phyloP scores from a whole-genome alignment of 139 green algal species.

The Desmodesmus armatus region DNA sequence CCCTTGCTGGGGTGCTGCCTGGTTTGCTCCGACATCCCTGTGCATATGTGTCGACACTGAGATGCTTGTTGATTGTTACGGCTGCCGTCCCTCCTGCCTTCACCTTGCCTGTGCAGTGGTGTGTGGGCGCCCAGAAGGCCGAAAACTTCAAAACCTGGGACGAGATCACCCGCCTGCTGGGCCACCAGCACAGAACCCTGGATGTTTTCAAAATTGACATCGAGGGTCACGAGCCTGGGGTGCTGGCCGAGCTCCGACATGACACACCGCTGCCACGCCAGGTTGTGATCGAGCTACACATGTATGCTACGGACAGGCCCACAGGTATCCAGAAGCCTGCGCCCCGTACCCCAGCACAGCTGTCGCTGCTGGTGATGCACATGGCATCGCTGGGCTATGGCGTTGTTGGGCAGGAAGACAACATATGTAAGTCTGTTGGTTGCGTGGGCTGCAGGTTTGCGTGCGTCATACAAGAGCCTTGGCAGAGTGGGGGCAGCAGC shows the following conservation, averaged over 20 bases:
- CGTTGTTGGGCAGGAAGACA: conserved; percentile 26
- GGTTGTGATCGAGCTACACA: background rate
- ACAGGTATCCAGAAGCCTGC: background rate
- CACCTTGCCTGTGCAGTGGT: too few species aligned
- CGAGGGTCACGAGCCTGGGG: conserved; percentile 25
- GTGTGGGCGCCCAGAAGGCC: background rate
- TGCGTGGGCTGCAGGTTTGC: background rate
- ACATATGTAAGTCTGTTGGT: conserved; percentile 10
- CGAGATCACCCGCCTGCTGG: conserved; percentile 5
- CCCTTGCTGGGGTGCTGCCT: too few species aligned
- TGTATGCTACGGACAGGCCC: background rate
- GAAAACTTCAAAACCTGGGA: conserved; percentile 17
- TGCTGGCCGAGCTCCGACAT: conserved; percentile 10
- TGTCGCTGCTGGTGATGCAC: conserved; percentile 26
- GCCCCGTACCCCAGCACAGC: conserved; percentile 10
- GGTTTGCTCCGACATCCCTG: too few species aligned
- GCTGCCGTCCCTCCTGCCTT: conserved; percentile 5
- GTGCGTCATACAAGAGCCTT: background rate
- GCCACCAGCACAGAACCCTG: background rate
- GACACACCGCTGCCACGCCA: conserved; percentile 22
- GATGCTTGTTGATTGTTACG: too few species aligned
- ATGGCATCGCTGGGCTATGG: conserved; percentile 26
- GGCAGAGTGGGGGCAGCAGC: background rate
- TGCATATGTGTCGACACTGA: too few species aligned
- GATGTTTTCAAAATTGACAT: conserved; percentile 40